Percentiles rank a stretch among this genome's conserved stretches.
These are phyloP conservation scores for Sergeia podlipaevii DNA, from an alignment of 208 protist species.

Conservation along the genomic window DNA sequence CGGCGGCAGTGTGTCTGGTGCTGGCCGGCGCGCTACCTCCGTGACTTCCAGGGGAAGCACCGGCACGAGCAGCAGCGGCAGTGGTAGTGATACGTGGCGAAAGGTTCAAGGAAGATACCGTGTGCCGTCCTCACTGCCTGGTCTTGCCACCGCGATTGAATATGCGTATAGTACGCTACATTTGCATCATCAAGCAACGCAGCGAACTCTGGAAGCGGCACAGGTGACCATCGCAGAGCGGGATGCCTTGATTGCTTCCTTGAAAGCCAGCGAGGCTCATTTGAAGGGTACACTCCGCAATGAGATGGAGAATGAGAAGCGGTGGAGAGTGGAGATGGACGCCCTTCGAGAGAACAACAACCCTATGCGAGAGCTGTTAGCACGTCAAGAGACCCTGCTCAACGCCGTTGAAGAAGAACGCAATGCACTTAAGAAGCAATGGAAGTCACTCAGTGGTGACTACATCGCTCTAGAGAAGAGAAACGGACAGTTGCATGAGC, in stretches of 20 bases:
- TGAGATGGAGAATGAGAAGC: constrained; percentile 23
- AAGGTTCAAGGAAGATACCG: constrained; percentile 4
- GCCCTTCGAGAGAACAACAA: constrained; percentile 32
- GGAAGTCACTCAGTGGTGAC: constrained; percentile 47
- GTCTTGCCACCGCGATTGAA: constrained; percentile 19
- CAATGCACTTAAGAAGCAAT: constrained; percentile 41
- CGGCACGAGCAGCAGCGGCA: not conserved
- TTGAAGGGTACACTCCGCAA: constrained; percentile 26
- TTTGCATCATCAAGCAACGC: constrained; percentile 7
- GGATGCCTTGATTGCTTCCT: constrained; percentile 15
- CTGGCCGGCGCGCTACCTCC: not conserved
- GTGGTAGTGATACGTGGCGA: not conserved
- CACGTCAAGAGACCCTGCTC: constrained; percentile 46
- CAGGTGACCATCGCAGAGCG: constrained; percentile 12
- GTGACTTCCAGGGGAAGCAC: too few relatives aligned
- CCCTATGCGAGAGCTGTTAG: constrained; percentile 50
- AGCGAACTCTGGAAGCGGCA: constrained; percentile 15
- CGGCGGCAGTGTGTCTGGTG: not conserved
- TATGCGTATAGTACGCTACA: constrained; percentile 20
- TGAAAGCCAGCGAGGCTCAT: constrained; percentile 24
- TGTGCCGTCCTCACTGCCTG: constrained; percentile 19
- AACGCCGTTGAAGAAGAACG: constrained; percentile 50
- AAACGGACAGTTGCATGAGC: constrained; percentile 70
- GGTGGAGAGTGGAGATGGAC: constrained; percentile 32
- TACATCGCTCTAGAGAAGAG: constrained; percentile 66